Percentiles rank a stretch among this genome's conserved stretches.
phyloP scores from a whole-genome alignment of 257 asterid genomes.

The Primulina eburnea region DNA sequence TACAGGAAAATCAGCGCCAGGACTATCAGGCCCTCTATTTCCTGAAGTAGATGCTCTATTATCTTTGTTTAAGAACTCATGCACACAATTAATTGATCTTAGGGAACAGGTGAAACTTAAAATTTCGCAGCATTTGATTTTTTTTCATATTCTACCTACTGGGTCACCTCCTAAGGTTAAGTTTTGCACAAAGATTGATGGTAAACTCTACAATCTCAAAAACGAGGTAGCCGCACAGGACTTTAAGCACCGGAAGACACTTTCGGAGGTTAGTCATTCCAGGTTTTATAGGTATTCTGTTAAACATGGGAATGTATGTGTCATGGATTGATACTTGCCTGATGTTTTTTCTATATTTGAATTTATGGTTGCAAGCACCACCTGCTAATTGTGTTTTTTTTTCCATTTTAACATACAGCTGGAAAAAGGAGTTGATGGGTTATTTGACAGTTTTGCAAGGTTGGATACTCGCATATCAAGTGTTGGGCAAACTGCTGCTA shows the following conservation, averaged over 20 bases:
- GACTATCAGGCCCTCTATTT: slow-evolving; percentile 58
- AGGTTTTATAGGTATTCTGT: slow-evolving; percentile 8
- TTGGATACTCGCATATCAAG: slow-evolving; percentile 95
- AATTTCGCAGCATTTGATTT: background rate
- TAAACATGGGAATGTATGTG: slow-evolving; percentile 1
- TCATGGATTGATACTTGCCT: slow-evolving; percentile 11
- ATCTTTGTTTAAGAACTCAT: slow-evolving; percentile 81
- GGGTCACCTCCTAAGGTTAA: slow-evolving; percentile 31
- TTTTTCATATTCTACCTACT: slow-evolving; percentile 2
- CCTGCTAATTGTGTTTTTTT: slow-evolving; percentile 22
- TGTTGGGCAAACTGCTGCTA: slow-evolving; percentile 99
- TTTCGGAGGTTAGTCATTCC: slow-evolving; percentile 62
- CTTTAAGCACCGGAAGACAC: slow-evolving; percentile 90
- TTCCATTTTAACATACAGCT: slow-evolving; percentile 45
- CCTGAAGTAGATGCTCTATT: slow-evolving; percentile 91
- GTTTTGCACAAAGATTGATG: slow-evolving; percentile 62
- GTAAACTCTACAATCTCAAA: slow-evolving; percentile 73
- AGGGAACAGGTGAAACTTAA: slow-evolving; percentile 61
- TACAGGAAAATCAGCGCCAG: slow-evolving; percentile 57
- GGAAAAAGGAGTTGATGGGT: slow-evolving; percentile 98
- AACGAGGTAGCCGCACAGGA: slow-evolving; percentile 84
- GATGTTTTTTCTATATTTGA: slow-evolving; percentile 3
- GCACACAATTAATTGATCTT: slow-evolving; percentile 78
- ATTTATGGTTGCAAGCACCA: slow-evolving; percentile 17
- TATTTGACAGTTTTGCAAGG: slow-evolving; percentile 91